phyloP scores from a whole-genome alignment of 495 filamentous ascomycete genomes.

The Daldinia vernicosa region DNA sequence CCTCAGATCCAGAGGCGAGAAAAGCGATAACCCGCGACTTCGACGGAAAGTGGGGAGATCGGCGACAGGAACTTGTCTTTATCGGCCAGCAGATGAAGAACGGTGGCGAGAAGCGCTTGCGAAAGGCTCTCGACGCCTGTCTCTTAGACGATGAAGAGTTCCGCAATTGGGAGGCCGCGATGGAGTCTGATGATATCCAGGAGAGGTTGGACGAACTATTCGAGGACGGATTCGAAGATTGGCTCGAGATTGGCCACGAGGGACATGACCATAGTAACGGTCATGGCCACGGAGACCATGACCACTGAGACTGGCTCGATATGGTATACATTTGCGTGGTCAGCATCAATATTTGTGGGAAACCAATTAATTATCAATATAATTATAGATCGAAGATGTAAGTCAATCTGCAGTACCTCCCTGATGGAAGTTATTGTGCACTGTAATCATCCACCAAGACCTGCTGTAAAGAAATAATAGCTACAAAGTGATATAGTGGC shows the following conservation, averaged over 20 bases:
- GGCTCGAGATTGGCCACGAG: slow-evolving; percentile 56
- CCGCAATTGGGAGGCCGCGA: not conserved
- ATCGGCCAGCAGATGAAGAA: slow-evolving; percentile 30
- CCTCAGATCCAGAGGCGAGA: slow-evolving; percentile 26
- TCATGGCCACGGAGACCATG: too few species aligned
- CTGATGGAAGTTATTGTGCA: too few species aligned
- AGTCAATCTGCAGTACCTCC: too few species aligned
- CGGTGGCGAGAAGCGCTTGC: not conserved
- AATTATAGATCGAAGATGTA: too few species aligned
- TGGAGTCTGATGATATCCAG: slow-evolving; percentile 39
- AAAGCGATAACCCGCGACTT: slow-evolving; percentile 40
- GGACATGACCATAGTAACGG: slow-evolving; percentile 45
- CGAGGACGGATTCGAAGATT: slow-evolving; percentile 67
- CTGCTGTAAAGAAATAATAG: too few species aligned
- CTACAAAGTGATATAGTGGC: too few species aligned
- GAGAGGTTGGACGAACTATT: slow-evolving; percentile 56
- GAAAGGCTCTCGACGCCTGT: not conserved
- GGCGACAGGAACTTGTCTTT: slow-evolving; percentile 68
- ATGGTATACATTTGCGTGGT: too few species aligned
- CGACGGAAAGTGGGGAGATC: slow-evolving; percentile 63
- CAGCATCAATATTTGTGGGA: too few species aligned
- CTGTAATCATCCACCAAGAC: too few species aligned
- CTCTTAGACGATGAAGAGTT: not conserved
- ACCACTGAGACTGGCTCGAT: too few species aligned
- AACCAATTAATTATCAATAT: too few species aligned